Evolutionary conservation across 2,329 filamentous ascomycete species (phyloP).

Genomic region (Metarhizium album): DNA sequence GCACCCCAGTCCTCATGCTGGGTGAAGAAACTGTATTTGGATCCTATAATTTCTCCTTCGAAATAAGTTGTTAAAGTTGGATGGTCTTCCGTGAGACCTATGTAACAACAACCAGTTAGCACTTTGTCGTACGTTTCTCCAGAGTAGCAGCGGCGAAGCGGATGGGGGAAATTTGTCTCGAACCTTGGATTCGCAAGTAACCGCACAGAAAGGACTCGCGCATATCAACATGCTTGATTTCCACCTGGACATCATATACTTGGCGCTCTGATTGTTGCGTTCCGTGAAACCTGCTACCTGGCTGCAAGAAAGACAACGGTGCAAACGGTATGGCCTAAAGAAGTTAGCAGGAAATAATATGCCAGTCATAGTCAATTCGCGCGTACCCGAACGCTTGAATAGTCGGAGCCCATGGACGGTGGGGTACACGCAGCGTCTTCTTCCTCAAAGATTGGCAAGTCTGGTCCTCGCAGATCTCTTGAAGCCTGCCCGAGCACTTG

Average conservation of each 20-base stretch:
- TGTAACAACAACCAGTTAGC: not conserved
- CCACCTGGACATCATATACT: constrained; percentile 89
- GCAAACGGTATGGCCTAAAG: constrained; percentile 60
- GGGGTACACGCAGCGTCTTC: constrained; percentile 15
- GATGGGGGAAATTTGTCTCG: not conserved
- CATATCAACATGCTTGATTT: constrained; percentile 94
- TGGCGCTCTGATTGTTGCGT: constrained; percentile 90
- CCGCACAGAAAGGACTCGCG: constrained; percentile 89
- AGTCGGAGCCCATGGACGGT: constrained; percentile 28
- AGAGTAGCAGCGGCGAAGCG: not conserved
- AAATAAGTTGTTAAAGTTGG: constrained; percentile 98
- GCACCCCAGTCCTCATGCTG: constrained; percentile 86
- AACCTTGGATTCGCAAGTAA: constrained; percentile 91
- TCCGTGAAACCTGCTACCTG: constrained; percentile 80
- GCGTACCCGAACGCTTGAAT: constrained; percentile 25
- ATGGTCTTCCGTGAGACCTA: constrained; percentile 88
- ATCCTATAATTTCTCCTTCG: constrained; percentile 93
- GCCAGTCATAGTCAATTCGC: not conserved
- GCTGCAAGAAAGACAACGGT: constrained; percentile 76
- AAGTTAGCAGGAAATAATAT: constrained; percentile 7
- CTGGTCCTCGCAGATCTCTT: constrained; percentile 16
- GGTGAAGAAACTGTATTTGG: constrained; percentile 89
- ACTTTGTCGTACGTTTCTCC: not conserved
- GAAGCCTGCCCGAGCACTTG: constrained; percentile 6
- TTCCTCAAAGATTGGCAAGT: constrained; percentile 17